Conservation (phyloP, 1,284 basidiomycete species). For the Austroboletus niveus region DNA sequence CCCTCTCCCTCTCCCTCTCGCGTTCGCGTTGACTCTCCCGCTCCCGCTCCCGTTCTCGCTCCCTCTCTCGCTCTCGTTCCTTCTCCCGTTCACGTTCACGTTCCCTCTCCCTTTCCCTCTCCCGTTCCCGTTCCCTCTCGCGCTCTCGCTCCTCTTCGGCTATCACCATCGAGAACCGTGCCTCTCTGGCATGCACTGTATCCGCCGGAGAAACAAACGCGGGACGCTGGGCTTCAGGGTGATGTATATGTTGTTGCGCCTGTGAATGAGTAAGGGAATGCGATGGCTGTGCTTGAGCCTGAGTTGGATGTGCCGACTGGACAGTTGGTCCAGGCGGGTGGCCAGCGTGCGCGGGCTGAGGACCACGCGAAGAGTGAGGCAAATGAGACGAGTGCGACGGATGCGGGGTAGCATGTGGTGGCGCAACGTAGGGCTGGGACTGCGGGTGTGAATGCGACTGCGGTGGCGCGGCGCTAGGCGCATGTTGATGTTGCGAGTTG, state of each 20-base stretch:
- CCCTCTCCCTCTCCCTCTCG: conserved; percentile 25
- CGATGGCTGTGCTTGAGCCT: conserved; percentile 15
- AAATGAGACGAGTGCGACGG: conserved; percentile 19
- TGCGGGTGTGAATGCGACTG: conserved; percentile 25
- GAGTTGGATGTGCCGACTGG: conserved; percentile 20
- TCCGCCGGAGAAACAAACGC: conserved; percentile 31
- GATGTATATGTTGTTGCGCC: conserved; percentile 28
- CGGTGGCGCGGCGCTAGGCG: conserved; percentile 4
- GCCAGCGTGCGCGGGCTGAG: conserved; percentile 6
- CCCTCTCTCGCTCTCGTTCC: conserved; percentile 18
- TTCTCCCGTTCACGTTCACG: background rate
- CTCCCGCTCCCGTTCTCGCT: conserved; percentile 27
- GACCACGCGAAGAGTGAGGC: conserved; percentile 18
- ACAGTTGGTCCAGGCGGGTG: conserved; percentile 14
- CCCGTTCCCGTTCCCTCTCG: conserved; percentile 15
- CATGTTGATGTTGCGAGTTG: conserved; percentile 12
- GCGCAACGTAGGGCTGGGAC: conserved; percentile 22
- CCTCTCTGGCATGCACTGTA: conserved; percentile 26
- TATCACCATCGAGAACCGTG: conserved; percentile 14
- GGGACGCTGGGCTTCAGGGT: conserved; percentile 21
- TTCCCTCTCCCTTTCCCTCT: conserved; percentile 24
- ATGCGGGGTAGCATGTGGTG: conserved; percentile 16
- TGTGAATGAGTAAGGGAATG: conserved; percentile 26
- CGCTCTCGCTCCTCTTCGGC: conserved; percentile 24
- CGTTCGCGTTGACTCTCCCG: conserved; percentile 29